A percentile compares a stretch with the other conserved stretches of the same genome.
phyloP scores from a whole-genome alignment of 148 eudicot species.

The Camellia lanceoleosa region DNA sequence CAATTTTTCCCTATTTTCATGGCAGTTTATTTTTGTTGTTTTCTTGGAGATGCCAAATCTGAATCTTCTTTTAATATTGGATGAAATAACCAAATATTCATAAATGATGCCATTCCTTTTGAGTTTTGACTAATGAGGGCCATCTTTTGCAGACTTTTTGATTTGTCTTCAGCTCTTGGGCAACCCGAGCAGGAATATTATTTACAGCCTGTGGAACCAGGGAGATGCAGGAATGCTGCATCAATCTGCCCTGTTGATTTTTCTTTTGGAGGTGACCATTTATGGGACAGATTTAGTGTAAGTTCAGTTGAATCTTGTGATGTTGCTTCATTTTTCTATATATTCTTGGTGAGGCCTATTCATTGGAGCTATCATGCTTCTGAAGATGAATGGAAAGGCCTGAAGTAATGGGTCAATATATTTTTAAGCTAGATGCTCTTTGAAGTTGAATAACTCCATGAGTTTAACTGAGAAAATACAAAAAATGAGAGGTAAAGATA shows the following conservation, averaged over 20 bases:
- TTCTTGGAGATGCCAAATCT: too few species aligned
- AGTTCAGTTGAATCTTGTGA: conserved; percentile 30
- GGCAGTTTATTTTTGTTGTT: too few species aligned
- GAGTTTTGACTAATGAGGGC: neutral
- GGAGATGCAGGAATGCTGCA: conserved; percentile 67
- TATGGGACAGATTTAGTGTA: conserved; percentile 97
- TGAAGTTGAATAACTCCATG: neutral
- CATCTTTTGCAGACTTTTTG: conserved; percentile 56
- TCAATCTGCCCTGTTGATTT: conserved; percentile 89
- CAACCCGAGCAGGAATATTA: conserved; percentile 93
- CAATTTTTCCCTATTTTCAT: neutral
- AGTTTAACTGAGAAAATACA: neutral
- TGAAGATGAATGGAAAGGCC: conserved; percentile 1
- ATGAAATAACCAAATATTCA: neutral
- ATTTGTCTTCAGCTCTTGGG: conserved; percentile 56
- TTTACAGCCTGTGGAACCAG: conserved; percentile 68
- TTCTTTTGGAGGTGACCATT: conserved; percentile 89
- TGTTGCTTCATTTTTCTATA: neutral
- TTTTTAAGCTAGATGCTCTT: conserved; percentile 3
- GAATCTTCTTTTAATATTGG: too few species aligned
- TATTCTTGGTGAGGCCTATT: neutral
- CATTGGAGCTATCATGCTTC: neutral
- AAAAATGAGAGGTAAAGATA: neutral
- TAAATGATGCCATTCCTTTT: neutral
- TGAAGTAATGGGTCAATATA: neutral